Conservation (phyloP, 2,329 filamentous ascomycete species). For the Aspergillus sergii region DNA sequence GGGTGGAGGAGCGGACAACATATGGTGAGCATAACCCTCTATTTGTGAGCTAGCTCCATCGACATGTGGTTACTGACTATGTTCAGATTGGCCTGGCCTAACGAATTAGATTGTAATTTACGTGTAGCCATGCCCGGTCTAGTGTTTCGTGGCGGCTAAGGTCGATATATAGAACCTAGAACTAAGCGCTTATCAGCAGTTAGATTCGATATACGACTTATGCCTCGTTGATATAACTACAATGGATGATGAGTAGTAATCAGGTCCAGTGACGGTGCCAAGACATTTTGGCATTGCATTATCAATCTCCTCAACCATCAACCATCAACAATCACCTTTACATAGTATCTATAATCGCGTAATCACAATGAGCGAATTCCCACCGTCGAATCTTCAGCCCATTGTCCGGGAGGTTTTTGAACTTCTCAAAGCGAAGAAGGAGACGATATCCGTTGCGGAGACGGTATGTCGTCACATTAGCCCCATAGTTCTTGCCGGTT, state of each 20-base stretch:
- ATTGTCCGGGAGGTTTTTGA: slow-evolving; percentile 54
- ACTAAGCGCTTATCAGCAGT: not conserved
- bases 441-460: slow-evolving; percentile 64
- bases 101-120: slow-evolving; percentile 14
- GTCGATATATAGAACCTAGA: not conserved
- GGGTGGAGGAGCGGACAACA: slow-evolving; percentile 55
- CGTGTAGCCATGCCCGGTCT: not conserved
- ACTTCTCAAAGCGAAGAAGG: slow-evolving; percentile 57
- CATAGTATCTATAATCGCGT: not conserved
- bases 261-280: not conserved
- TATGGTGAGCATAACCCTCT: slow-evolving; percentile 50
- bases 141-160: not conserved
- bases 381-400: slow-evolving; percentile 39
- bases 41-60: not conserved
- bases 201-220: not conserved
- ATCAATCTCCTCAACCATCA: not conserved
- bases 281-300: not conserved
- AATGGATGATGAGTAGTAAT: not conserved
- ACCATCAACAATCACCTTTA: not conserved
- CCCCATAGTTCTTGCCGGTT: not conserved
- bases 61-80: not conserved
- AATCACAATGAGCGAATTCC: slow-evolving; percentile 32
- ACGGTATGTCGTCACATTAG: slow-evolving; percentile 46
- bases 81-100: slow-evolving; percentile 23
- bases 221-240: not conserved